Evolutionary conservation across 1,284 basidiomycete genomes (phyloP), one percentile per base, ranked within the genome.

Genomic region (Cutaneotrichosporon dermatis): DNA sequence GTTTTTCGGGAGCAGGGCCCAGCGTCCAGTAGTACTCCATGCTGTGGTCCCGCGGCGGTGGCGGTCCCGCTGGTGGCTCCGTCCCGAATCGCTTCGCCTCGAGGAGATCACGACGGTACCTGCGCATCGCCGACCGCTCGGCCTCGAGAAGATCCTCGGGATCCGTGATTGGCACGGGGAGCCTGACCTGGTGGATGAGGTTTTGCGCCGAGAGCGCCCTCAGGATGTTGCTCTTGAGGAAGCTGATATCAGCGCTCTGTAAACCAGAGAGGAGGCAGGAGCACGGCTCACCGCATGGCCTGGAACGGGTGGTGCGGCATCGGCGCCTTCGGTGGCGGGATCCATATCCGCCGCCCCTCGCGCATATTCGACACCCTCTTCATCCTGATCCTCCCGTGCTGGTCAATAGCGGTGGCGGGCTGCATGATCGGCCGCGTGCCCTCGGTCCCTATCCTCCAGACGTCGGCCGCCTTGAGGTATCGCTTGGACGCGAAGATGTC

Each of bases 231-330:
- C 43, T 25, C 52, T 71, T 71, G 25, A 25, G 25, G 25, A 25
- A 25, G 25, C 25, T 25, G 39, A 40, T 40, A 9, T 12, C 39
- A 40, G 39, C 39, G 39, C 39, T 40, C 12, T 40, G 39, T 9
- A 12, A 40, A 40, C 25, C 25, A 25, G 25, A 25, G 25, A 25
- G 25, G 25, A 25, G 25, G 25, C 25, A 25, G 25, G 25, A 25
- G 25, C 25, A 25, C 25, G 25, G 25, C 68, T 60, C 55, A 71
- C 69, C 53, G 58, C 39, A 64, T 63, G 33, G 57, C 59, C 39
- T 65, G 58, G 58, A 71, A 71, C 2, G 69, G 69, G 58, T 71
- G 69, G 25, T 69, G 57, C 3, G 69, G 69, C 42, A 68, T 59
- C 6, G 58, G 46, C 13, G 65, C 51, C 12, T 37, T 36, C 11